A percentile compares a stretch with the other conserved stretches of the same genome.
phyloP scores from a whole-genome alignment of 192 early-diverging fungal species.

The Glomus cerebriforme region DNA sequence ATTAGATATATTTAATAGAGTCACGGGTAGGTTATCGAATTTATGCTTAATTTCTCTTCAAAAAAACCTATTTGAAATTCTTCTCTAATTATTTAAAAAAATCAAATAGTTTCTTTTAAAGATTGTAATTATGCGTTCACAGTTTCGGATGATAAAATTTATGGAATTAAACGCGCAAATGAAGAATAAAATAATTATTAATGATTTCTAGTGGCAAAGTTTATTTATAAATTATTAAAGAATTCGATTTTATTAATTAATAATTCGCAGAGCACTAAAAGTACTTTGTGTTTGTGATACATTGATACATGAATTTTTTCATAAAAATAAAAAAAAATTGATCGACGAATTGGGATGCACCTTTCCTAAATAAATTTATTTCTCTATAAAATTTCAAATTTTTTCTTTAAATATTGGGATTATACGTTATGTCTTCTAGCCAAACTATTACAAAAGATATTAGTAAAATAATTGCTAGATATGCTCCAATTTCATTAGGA shows the following conservation, averaged over 20 bases:
- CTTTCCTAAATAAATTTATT: no score
- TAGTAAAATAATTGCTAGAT: not conserved
- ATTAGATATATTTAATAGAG: not conserved
- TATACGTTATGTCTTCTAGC: not conserved
- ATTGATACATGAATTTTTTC: no score
- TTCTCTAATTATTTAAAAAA: not conserved
- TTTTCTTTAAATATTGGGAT: no score
- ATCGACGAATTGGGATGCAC: no score
- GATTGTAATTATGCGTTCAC: slow-evolving; percentile 25
- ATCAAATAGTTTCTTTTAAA: slow-evolving; percentile 4
- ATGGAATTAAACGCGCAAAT: slow-evolving; percentile 19
- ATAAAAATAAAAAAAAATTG: no score
- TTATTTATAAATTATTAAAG: no score
- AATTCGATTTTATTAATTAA: no score
- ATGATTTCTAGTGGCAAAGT: no score
- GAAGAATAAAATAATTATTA: not conserved
- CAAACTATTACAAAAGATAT: not conserved
- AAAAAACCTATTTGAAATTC: not conserved
- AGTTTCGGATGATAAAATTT: slow-evolving; percentile 20
- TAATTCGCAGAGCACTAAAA: no score
- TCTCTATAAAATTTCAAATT: no score
- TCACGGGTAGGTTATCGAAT: slow-evolving; percentile 14
- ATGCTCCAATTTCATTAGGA: not conserved
- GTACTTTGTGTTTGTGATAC: no score
- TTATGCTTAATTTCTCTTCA: not conserved